phyloP scores from a whole-genome alignment of 495 filamentous ascomycete species.

The Acidomyces sp. region DNA sequence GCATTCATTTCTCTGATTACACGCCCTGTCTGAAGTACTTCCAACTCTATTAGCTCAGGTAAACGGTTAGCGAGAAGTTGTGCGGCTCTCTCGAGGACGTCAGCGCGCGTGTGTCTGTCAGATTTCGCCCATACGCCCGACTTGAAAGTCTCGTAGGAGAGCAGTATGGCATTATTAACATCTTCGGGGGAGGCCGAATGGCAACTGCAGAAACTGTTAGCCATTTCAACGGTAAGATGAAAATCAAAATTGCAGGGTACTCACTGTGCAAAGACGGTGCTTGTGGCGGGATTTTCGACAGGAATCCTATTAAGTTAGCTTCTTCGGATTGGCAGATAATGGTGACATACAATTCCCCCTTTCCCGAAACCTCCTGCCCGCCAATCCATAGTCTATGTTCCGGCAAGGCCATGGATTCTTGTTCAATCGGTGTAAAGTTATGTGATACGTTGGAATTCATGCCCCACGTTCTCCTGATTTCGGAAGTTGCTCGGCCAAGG shows the following conservation, averaged over 20 bases:
- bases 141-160: constrained; percentile 39
- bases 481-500: too few relatives aligned
- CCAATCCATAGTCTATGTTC: too few relatives aligned
- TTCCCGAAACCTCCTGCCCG: too few relatives aligned
- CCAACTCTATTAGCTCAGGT: constrained; percentile 39
- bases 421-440: too few relatives aligned
- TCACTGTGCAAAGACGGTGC: constrained; percentile 4
- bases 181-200: constrained; percentile 39
- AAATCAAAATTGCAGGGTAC: not conserved
- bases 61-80: constrained; percentile 37
- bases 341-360: too few relatives aligned
- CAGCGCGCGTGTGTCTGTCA: constrained; percentile 29
- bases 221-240: not conserved
- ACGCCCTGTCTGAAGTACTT: constrained; percentile 50
- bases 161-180: constrained; percentile 33
- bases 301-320: too few relatives aligned
- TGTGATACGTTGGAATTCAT: too few relatives aligned
- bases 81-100: constrained; percentile 45
- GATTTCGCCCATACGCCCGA: constrained; percentile 42
- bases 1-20: constrained; percentile 52
- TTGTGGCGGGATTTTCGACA: constrained; percentile 4
- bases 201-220: constrained; percentile 26
- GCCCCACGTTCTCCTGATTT: too few relatives aligned
- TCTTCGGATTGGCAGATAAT: too few relatives aligned
- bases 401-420: too few relatives aligned